phyloP scores from a whole-genome alignment of 2,329 filamentous ascomycete genomes.

The Cladobotryum mycophilum region DNA sequence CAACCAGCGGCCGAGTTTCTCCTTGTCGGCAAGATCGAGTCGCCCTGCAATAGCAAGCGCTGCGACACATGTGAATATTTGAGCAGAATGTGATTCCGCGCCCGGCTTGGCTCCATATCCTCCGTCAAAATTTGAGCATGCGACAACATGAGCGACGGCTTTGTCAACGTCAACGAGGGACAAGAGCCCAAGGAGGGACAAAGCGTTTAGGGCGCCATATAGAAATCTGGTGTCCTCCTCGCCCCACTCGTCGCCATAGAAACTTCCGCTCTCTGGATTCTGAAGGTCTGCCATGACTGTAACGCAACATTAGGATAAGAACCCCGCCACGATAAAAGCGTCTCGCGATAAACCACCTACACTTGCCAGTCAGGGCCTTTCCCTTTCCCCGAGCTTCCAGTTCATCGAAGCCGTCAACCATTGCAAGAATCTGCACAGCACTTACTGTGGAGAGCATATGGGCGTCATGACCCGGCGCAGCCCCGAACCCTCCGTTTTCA shows the following conservation, averaged over 20 bases:
- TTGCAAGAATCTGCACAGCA: conserved; percentile 86
- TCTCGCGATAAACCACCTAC: conserved; percentile 46
- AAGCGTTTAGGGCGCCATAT: conserved; percentile 80
- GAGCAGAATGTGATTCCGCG: conserved; percentile 89
- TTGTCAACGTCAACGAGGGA: conserved; percentile 70
- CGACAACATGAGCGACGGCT: conserved; percentile 70
- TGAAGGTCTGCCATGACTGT: conserved; percentile 76
- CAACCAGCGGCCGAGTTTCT: conserved; percentile 81
- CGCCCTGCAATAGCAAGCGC: conserved; percentile 77
- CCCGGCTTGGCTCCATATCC: conserved; percentile 86
- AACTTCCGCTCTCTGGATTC: conserved; percentile 73
- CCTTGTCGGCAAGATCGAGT: conserved; percentile 74
- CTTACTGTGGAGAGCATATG: conserved; percentile 96
- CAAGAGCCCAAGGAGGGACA: conserved; percentile 74
- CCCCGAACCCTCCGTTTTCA: conserved; percentile 83
- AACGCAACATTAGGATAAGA: no score
- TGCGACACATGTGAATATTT: conserved; percentile 90
- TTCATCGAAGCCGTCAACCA: conserved; percentile 76
- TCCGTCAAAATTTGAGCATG: conserved; percentile 89
- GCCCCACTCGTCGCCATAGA: conserved; percentile 92
- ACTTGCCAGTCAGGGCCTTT: conserved; percentile 68
- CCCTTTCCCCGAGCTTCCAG: conserved; percentile 62
- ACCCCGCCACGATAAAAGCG: no score
- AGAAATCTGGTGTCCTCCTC: conserved; percentile 94
- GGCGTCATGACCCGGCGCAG: conserved; percentile 87